These are phyloP conservation scores for Ambrosiella xylebori DNA, from an alignment of 2,329 filamentous ascomycete genomes.

Conservation along the genomic window DNA sequence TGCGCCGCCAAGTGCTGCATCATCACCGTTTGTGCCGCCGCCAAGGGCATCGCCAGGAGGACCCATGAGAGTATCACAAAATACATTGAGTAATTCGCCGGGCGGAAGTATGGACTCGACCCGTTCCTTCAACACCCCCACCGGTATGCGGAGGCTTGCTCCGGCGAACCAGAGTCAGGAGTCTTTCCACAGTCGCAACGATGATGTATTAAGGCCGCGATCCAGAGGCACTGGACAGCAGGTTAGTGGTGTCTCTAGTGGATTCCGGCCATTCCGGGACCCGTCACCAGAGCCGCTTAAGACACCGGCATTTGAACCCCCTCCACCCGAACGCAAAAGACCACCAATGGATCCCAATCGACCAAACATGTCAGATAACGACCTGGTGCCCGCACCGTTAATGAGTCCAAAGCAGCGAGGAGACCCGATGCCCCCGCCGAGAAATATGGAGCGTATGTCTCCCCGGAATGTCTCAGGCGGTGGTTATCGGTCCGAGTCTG, in stretches of 20 bases:
- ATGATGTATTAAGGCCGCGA: conserved; percentile 34
- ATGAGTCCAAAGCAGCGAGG: conserved; percentile 32
- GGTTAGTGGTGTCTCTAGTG: conserved; percentile 19
- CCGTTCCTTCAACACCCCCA: conserved; percentile 23
- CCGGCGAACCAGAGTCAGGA: conserved; percentile 41
- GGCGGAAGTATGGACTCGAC: conserved; percentile 34
- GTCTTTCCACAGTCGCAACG: conserved; percentile 29
- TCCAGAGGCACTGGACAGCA: conserved; percentile 31
- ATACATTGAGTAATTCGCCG: conserved; percentile 25
- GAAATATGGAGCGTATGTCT: conserved; percentile 32
- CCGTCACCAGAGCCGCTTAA: conserved; percentile 14
- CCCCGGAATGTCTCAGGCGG: conserved; percentile 26
- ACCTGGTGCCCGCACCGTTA: conserved; percentile 40
- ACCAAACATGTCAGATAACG: conserved; percentile 31
- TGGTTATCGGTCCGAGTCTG: conserved; percentile 13
- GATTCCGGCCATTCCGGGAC: conserved; percentile 9
- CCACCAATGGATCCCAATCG: conserved; percentile 48
- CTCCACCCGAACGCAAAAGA: conserved; percentile 44
- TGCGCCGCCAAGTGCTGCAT: conserved; percentile 10
- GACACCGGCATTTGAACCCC: conserved; percentile 22
- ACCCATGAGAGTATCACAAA: conserved; percentile 15
- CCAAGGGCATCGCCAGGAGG: conserved; percentile 22
- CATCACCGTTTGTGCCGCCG: conserved; percentile 20
- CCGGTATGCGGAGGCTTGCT: conserved; percentile 29
- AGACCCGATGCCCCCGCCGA: conserved; percentile 30